These are phyloP conservation scores for Apophysomyces ossiformis DNA, from an alignment of 371 early-diverging fungal genomes.

Conservation along the genomic window DNA sequence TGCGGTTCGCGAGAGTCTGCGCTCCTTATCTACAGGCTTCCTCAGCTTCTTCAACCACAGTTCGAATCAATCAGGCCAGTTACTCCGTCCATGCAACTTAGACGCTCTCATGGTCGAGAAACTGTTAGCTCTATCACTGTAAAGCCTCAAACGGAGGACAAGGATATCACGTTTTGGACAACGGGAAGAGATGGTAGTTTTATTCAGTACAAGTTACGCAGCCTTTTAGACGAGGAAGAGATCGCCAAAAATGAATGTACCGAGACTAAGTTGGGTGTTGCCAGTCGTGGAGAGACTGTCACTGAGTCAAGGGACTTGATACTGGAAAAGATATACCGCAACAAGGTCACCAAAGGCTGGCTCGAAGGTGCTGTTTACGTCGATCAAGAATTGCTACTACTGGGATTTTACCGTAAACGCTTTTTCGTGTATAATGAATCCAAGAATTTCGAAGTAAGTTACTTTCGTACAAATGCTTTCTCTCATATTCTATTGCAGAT, in stretches of 20 bases:
- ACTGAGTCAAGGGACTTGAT: conserved; percentile 34
- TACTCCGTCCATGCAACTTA: conserved; percentile 38
- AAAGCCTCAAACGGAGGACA: conserved; percentile 31
- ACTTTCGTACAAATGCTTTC: not conserved
- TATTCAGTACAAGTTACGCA: conserved; percentile 61
- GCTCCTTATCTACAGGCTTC: conserved; percentile 56
- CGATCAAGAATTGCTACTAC: conserved; percentile 60
- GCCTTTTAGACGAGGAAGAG: conserved; percentile 10
- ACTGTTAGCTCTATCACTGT: conserved; percentile 55
- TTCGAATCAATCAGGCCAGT: conserved; percentile 4
- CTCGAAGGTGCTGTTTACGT: conserved; percentile 63
- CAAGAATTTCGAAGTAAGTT: conserved; percentile 62
- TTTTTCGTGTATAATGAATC: conserved; percentile 76
- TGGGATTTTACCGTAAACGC: conserved; percentile 74
- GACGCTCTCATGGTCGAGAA: conserved; percentile 55
- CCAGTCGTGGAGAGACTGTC: conserved; percentile 40
- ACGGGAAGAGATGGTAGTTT: conserved; percentile 76
- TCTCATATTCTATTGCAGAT: conserved; percentile 23
- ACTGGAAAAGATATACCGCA: conserved; percentile 62
- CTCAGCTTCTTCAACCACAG: conserved; percentile 11
- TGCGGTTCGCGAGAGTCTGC: conserved; percentile 70
- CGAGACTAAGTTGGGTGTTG: conserved; percentile 37
- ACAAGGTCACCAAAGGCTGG: conserved; percentile 77
- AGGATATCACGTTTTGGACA: conserved; percentile 58
- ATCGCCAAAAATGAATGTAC: conserved; percentile 9